Evolutionary conservation across 2,329 filamentous ascomycete genomes (phyloP).

Genomic region (Botrytis fragariae): DNA sequence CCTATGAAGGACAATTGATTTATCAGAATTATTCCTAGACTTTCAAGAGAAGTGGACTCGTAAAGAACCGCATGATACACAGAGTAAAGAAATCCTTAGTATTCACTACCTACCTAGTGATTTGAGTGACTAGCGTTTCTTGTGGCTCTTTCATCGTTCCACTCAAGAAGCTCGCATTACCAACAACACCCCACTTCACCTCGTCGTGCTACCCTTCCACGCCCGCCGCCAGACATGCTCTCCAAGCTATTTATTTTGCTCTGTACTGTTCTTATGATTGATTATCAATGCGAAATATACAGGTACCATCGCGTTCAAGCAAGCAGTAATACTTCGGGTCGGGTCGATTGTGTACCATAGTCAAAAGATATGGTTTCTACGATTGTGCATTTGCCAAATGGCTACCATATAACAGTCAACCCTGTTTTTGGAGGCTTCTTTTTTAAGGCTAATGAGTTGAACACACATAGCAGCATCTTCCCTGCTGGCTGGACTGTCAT

Average conservation of each 20-base stretch:
- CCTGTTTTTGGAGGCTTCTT: slow-evolving; percentile 89
- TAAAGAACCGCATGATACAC: background rate
- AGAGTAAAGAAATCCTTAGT: background rate
- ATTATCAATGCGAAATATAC: background rate
- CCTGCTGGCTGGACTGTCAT: slow-evolving; percentile 90
- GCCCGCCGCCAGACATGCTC: background rate
- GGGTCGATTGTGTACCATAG: background rate
- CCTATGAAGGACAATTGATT: background rate
- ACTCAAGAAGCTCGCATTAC: slow-evolving; percentile 6
- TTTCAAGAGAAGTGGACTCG: background rate
- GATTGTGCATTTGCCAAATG: slow-evolving; percentile 76
- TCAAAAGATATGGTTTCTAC: slow-evolving; percentile 30
- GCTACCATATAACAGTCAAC: slow-evolving; percentile 75
- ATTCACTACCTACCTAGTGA: background rate
- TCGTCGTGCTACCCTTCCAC: background rate
- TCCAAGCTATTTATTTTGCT: background rate
- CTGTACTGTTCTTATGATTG: background rate
- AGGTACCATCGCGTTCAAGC: background rate
- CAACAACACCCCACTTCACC: background rate
- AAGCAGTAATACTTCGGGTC: background rate
- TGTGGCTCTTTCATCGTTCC: slow-evolving; percentile 7
- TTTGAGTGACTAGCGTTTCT: background rate
- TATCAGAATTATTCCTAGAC: background rate
- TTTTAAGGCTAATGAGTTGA: slow-evolving; percentile 81
- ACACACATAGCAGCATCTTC: slow-evolving; percentile 65